These are phyloP conservation scores for Saturnispora quitensis DNA, from an alignment of 805 yeast species.

Conservation along the genomic window DNA sequence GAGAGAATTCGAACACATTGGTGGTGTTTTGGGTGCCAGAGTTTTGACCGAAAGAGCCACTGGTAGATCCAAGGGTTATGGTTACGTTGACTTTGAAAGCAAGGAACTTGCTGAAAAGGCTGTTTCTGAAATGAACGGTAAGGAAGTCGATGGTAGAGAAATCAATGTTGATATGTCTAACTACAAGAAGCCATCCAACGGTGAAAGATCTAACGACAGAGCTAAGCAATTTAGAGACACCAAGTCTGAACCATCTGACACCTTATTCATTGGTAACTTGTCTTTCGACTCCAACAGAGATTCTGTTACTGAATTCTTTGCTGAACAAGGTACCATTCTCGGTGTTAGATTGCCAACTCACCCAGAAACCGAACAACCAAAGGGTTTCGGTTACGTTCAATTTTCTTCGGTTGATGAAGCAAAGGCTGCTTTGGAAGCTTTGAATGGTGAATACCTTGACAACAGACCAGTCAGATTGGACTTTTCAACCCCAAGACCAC, in stretches of 20 bases:
- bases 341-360: conserved; percentile 95
- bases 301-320: conserved; percentile 60
- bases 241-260: conserved; percentile 88
- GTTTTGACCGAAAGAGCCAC: conserved; percentile 82
- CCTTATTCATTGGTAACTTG: conserved; percentile 91
- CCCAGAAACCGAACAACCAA: conserved; percentile 97
- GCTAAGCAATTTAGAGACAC: conserved; percentile 87
- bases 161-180: conserved; percentile 89
- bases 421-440: conserved; percentile 71
- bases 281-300: conserved; percentile 87
- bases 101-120: conserved; percentile 81
- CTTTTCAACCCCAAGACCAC: conserved; percentile 71
- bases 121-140: conserved; percentile 74
- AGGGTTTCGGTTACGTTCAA: conserved; percentile 98
- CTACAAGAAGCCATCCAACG: conserved; percentile 49
- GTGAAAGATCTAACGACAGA: conserved; percentile 56
- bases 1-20: conserved; percentile 72
- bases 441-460: conserved; percentile 82
- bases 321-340: conserved; percentile 70
- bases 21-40: conserved; percentile 83
- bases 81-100: conserved; percentile 88
- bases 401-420: conserved; percentile 83
- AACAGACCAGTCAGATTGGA: conserved; percentile 95
- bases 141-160: conserved; percentile 95
- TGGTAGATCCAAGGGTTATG: conserved; percentile 92